These are phyloP conservation scores for Coniochaeta sp. DNA, from an alignment of 2,329 filamentous ascomycete genomes.

Conservation along the genomic window DNA sequence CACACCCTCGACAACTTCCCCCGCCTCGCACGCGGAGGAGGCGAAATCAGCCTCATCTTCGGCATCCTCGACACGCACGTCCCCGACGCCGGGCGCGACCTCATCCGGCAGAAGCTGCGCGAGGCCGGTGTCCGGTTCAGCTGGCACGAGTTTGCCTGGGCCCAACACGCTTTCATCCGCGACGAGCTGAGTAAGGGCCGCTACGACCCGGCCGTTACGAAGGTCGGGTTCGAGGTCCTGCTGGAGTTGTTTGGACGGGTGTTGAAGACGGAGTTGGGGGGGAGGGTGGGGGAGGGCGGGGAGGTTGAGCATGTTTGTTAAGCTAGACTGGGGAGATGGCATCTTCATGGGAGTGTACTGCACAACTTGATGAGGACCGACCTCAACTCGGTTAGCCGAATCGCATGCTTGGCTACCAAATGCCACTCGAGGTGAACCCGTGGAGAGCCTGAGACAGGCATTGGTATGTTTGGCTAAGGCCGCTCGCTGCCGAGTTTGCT, in stretches of 20 bases:
- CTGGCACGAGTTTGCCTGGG: conserved; percentile 88
- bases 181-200: conserved; percentile 91
- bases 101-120: conserved; percentile 76
- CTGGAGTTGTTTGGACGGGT: conserved; percentile 76
- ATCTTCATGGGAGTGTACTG: no score
- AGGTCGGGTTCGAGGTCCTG: conserved; percentile 86
- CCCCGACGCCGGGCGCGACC: conserved; percentile 70
- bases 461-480: no score
- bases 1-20: conserved; percentile 48
- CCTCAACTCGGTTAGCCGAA: no score
- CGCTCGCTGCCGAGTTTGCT: no score
- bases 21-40: conserved; percentile 63
- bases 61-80: conserved; percentile 89
- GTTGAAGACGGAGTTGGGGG: conserved; percentile 72
- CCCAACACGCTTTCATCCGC: conserved; percentile 89
- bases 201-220: conserved; percentile 81
- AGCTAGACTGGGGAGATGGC: background rate
- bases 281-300: conserved; percentile 50
- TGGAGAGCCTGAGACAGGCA: no score
- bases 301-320: conserved; percentile 70
- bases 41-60: conserved; percentile 81
- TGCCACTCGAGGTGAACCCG: no score
- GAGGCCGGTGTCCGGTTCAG: conserved; percentile 68
- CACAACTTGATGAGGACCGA: no score
- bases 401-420: no score